Evolutionary conservation across 768 basidiomycete genomes (phyloP).

Genomic region (Russula sp.): DNA sequence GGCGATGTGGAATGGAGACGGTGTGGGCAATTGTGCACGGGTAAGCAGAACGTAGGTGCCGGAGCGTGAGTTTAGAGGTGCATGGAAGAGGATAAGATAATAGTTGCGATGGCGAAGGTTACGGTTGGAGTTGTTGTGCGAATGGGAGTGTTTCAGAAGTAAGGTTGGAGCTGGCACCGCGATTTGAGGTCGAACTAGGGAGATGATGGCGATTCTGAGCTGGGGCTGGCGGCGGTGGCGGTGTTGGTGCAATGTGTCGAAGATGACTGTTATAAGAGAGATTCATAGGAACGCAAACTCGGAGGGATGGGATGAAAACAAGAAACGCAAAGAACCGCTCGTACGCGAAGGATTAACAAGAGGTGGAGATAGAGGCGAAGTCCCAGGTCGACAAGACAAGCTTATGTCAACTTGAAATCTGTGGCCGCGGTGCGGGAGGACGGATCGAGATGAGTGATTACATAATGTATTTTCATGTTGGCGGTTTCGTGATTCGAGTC

Average conservation of each 20-base stretch:
- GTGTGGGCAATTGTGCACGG: constrained; percentile 70
- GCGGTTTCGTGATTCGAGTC: too few species aligned
- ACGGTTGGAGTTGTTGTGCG: not conserved
- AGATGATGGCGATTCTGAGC: not conserved
- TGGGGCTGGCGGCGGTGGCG: not conserved
- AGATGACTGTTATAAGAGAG: not conserved
- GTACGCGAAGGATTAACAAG: too few species aligned
- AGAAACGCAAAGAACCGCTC: too few species aligned
- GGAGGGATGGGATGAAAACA: too few species aligned
- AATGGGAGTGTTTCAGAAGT: not conserved
- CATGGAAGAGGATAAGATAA: not conserved
- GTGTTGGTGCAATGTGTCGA: not conserved
- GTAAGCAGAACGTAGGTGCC: constrained; percentile 48
- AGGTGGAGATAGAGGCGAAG: too few species aligned
- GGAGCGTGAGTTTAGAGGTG: not conserved
- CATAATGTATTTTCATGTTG: too few species aligned
- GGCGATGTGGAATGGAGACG: constrained; percentile 84
- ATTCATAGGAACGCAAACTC: too few species aligned
- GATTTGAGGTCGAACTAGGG: not conserved
- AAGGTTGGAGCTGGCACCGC: not conserved
- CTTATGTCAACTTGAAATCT: too few species aligned
- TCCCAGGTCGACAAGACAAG: too few species aligned
- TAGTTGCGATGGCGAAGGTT: not conserved
- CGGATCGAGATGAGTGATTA: too few species aligned
- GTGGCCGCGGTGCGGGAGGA: too few species aligned